Conservation (phyloP, 192 early-diverging fungal species). For the Linnemannia hyalina region DNA sequence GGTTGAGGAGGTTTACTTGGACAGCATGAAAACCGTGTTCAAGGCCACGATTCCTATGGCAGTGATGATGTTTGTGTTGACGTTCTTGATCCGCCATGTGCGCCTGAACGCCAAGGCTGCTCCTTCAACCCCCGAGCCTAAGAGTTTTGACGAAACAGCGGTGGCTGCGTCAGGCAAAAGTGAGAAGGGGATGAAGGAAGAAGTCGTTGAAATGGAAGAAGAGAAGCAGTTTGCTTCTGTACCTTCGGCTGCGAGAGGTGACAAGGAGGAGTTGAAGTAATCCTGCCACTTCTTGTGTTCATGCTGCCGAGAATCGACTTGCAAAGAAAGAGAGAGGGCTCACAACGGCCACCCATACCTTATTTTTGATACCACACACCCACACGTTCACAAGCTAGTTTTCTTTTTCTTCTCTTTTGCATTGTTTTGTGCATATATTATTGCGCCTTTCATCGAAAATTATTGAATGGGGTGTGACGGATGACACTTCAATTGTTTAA, state of each 20-base stretch:
- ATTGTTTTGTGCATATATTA: background rate
- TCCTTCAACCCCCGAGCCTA: constrained; percentile 4
- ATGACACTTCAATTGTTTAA: too few relatives aligned
- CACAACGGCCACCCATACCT: background rate
- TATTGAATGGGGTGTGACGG: too few relatives aligned
- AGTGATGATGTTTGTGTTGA: constrained; percentile 41
- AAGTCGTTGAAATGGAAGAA: background rate
- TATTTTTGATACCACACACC: background rate
- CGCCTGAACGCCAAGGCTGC: constrained; percentile 24
- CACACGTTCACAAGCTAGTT: background rate
- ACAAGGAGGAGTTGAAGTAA: background rate
- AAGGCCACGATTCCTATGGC: constrained; percentile 57
- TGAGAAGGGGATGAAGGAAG: background rate
- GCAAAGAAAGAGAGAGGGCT: background rate
- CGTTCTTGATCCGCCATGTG: constrained; percentile 37
- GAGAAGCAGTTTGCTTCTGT: background rate
- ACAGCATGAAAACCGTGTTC: constrained; percentile 51
- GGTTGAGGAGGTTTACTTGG: constrained; percentile 41
- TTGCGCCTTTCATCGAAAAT: too few relatives aligned
- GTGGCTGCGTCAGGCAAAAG: background rate
- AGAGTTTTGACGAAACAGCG: background rate
- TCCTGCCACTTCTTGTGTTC: too few relatives aligned
- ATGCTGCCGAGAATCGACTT: background rate
- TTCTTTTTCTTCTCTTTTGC: background rate
- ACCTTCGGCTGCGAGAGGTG: background rate